phyloP scores from a whole-genome alignment of 768 basidiomycete species.

The Postia placenta region DNA sequence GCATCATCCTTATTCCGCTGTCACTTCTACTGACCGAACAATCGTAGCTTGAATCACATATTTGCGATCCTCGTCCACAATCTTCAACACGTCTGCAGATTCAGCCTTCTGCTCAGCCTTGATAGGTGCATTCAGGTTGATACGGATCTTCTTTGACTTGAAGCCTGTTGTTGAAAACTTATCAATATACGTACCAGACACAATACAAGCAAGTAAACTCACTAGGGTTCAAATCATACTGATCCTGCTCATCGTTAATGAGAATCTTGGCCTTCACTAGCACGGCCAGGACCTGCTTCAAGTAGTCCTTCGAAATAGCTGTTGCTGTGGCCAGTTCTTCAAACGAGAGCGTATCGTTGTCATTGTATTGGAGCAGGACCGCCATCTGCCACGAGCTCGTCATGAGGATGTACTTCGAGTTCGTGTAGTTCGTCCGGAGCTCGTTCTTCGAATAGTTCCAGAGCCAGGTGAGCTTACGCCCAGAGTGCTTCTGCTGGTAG shows the following conservation, averaged over 20 bases:
- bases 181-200: not conserved
- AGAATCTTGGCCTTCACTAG: constrained; percentile 83
- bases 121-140: constrained; percentile 87
- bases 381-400: constrained; percentile 94
- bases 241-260: constrained; percentile 81
- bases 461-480: constrained; percentile 93
- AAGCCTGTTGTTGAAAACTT: constrained; percentile 45
- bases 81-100: constrained; percentile 82
- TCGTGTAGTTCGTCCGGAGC: constrained; percentile 85
- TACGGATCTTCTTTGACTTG: constrained; percentile 91
- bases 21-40: constrained; percentile 47
- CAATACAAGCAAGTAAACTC: constrained; percentile 15
- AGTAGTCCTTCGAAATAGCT: constrained; percentile 69
- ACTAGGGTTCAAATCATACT: constrained; percentile 90
- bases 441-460: constrained; percentile 99
- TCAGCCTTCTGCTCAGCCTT: constrained; percentile 95
- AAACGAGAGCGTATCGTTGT: constrained; percentile 77
- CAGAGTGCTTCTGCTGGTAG: constrained; percentile 91
- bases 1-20: constrained; percentile 1
- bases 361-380: constrained; percentile 92
- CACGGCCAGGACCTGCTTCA: constrained; percentile 59
- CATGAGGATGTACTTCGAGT: constrained; percentile 95
- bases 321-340: constrained; percentile 79
- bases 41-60: constrained; percentile 94
- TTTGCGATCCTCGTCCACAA: constrained; percentile 95